Percentiles rank a stretch among this genome's conserved stretches.
Evolutionary conservation across 2,329 filamentous ascomycete genomes (phyloP).

Genomic region (Fusarium sp.): DNA sequence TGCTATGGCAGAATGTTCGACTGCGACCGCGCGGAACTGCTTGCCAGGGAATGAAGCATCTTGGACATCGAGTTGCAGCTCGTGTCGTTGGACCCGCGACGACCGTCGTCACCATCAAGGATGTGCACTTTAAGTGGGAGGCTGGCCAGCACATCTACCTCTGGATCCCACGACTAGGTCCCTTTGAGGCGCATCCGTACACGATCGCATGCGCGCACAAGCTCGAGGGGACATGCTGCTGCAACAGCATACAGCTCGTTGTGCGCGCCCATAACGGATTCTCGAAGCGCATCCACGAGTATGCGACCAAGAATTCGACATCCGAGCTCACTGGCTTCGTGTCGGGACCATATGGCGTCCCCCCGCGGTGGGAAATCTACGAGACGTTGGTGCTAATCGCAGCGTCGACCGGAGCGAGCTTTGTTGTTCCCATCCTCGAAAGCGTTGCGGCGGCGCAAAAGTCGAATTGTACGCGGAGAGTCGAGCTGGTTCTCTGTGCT

Average conservation of each 20-base stretch:
- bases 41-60: slow-evolving; percentile 59
- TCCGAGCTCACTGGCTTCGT: slow-evolving; percentile 57
- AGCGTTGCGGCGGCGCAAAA: slow-evolving; percentile 57
- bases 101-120: slow-evolving; percentile 69
- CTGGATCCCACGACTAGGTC: slow-evolving; percentile 66
- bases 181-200: slow-evolving; percentile 68
- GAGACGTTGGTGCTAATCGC: slow-evolving; percentile 70
- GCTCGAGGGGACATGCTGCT: slow-evolving; percentile 62
- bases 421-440: slow-evolving; percentile 69
- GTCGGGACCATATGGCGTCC: slow-evolving; percentile 66
- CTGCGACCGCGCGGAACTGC: slow-evolving; percentile 53
- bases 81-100: slow-evolving; percentile 61
- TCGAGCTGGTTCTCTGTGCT: slow-evolving; percentile 65
- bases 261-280: slow-evolving; percentile 67
- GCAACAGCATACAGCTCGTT: slow-evolving; percentile 69
- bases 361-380: slow-evolving; percentile 67
- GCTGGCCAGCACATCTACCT: slow-evolving; percentile 70
- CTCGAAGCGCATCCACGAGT: slow-evolving; percentile 63
- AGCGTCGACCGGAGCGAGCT: slow-evolving; percentile 72
- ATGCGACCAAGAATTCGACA: slow-evolving; percentile 54
- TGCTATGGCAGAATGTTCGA: slow-evolving; percentile 65
- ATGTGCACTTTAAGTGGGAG: slow-evolving; percentile 68
- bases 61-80: slow-evolving; percentile 65
- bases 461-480: slow-evolving; percentile 61
- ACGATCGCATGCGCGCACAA: slow-evolving; percentile 69